Base-by-base conservation (phyloP, 139 green algal genomes). In the Chlorella sp. region DNA sequence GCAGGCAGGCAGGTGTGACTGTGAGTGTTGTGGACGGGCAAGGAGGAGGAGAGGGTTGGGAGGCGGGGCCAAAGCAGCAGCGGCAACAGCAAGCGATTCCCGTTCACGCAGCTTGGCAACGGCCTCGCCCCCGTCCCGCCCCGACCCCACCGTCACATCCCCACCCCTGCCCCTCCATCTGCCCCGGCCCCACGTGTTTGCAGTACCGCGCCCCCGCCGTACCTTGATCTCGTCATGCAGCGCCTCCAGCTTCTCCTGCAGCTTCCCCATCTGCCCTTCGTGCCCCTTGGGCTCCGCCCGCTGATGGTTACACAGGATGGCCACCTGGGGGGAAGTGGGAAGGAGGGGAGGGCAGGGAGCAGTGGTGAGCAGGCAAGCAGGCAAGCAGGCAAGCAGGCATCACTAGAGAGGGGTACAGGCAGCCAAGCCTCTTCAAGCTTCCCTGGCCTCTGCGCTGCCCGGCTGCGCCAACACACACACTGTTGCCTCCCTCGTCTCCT, bases 241-340 rank as follows among this genome's bases (percentile, higher is more conserved):
- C 53, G 91, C 92, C 76, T 90, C 86, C 88, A 96, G 89, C 91
- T 96, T 96, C 57, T 92, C 94, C 53, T 89, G 37, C 87, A 97
- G 83, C 90, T 95, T 96, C 85, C 95, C 93, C 96, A 99, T 99
- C 91, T 98, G 95, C 36, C 81, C 87, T 19, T 90, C 93, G 90
- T 99, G 97, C 34, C 90, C 93, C 91, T 99, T 99, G 89, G 96
- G 94, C 75, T 98, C 97, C 0, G 94, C 93, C 30, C 97, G 95
- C 94, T 99, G 97, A 91, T 99, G 98, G 93, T 99, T 99, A 93
- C 98, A 99, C 89, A 99, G 95, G 57, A 99, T 98, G 88, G 98
- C 98, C 85, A 99, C 98, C 95, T 97, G 91, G 9, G 61, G 3
- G 34, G n/a, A 24, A 7, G 32, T 0, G 81, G 19, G 3, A 48